Base-by-base conservation (phyloP, 177 flowering plant genomes). In the Vitis hybrid region DNA sequence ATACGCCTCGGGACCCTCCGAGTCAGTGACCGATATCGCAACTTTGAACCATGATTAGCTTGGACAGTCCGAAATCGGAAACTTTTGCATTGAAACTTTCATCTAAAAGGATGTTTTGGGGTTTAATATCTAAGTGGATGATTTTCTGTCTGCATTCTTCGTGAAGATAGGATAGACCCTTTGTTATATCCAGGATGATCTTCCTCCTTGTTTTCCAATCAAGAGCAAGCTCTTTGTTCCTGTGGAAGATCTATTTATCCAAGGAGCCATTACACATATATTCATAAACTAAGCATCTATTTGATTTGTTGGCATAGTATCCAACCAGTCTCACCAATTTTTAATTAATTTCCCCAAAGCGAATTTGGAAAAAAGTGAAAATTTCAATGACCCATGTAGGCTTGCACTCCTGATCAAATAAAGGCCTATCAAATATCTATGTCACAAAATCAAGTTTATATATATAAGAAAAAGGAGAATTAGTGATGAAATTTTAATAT, bases 71-170 rank as follows among this genome's bases (percentile, higher is more conserved):
- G 21, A 20, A 20, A 20, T 20, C 21, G 1, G 21, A 20, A 20
- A 20, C 1, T 20, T 20, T 20, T 20, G 21, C 21, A 20, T 20
- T 20, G 21, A 67, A 35, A 35, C 57, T 67, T 18, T 30, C 61
- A 5, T 67, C 70, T 24, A 67, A n/a, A 61, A 67, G 70, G 18
- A 67, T 35, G 41, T 57, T 67, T n/a, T 67, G 70, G n/a, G 70
- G 70, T 51, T 67, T 67, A 13, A 67, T 67, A n/a, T 67, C 70
- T 1, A 67, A 35, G 46, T 67, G 70, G 15, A 53, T 18, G 3
- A 67, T 67, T 56, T 46, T 55, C 11, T 56, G 51, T 2, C 52
- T 11, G 52, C 70, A 67, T 4, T 56, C 70, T 15, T 67, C 51
- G 27, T 67, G 70, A 9, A 67, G 70, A 67, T 67, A 67, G 32